These are phyloP conservation scores for Cicer pinnatifidum DNA, from an alignment of 306 rosid genomes.

Conservation along the genomic window DNA sequence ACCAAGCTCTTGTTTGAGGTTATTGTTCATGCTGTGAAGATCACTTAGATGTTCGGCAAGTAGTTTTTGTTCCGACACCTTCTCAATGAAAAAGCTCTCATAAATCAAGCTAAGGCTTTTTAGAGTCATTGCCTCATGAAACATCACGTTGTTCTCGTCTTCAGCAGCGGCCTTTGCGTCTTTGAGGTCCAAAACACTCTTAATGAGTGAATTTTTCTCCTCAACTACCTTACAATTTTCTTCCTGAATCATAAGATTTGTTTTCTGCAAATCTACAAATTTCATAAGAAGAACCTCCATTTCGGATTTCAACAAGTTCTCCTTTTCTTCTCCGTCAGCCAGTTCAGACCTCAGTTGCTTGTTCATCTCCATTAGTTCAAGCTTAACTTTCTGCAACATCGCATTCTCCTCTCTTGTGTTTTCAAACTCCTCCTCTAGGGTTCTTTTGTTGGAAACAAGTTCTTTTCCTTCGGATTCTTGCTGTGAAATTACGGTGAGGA, in stretches of 20 bases:
- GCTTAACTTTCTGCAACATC: constrained; percentile 62
- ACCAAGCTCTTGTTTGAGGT: constrained; percentile 60
- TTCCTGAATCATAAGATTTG: constrained; percentile 56
- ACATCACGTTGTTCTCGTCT: constrained; percentile 59
- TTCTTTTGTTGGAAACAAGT: constrained; percentile 53
- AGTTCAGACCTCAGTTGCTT: constrained; percentile 58
- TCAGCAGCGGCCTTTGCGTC: constrained; percentile 57
- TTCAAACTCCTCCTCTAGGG: constrained; percentile 60
- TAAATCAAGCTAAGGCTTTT: constrained; percentile 59
- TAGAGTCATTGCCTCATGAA: constrained; percentile 68
- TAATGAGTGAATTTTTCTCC: constrained; percentile 62
- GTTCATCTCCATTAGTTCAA: constrained; percentile 64
- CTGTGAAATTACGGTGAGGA: constrained; percentile 69
- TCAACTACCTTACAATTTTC: constrained; percentile 64
- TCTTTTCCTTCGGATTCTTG: constrained; percentile 61
- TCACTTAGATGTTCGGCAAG: constrained; percentile 57
- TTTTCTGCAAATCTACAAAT: constrained; percentile 57
- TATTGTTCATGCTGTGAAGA: constrained; percentile 56
- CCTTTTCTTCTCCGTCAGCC: constrained; percentile 61
- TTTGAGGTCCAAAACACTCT: constrained; percentile 61
- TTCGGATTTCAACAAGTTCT: constrained; percentile 55
- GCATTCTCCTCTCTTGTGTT: constrained; percentile 50
- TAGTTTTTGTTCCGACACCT: constrained; percentile 59
- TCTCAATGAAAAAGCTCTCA: constrained; percentile 67
- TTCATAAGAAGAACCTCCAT: constrained; percentile 57